phyloP scores from a whole-genome alignment of 352 stramenopile species.

The Vaucheria bursata region DNA sequence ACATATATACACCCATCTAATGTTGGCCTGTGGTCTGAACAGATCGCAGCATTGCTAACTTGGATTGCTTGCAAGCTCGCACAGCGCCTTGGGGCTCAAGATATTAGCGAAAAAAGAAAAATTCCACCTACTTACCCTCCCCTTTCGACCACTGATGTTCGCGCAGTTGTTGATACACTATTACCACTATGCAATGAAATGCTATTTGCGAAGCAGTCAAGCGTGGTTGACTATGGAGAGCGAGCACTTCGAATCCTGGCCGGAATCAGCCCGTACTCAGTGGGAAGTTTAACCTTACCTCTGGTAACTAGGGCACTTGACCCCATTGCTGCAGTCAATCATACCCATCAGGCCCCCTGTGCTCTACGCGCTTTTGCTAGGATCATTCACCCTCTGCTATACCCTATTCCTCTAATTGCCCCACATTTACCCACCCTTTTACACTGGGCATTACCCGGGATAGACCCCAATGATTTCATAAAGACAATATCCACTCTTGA shows the following conservation, averaged over 20 bases:
- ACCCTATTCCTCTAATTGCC: conserved; percentile 35
- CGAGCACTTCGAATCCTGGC: conserved; percentile 16
- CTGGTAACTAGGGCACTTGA: conserved; percentile 30
- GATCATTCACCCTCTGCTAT: neutral
- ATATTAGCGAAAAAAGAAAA: neutral
- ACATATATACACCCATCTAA: conserved; percentile 40
- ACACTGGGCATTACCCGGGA: conserved; percentile 26
- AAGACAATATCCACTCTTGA: conserved; percentile 39
- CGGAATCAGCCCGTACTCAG: conserved; percentile 16
- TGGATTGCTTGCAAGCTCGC: neutral
- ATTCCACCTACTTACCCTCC: neutral
- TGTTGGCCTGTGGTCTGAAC: neutral
- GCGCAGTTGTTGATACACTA: conserved; percentile 13
- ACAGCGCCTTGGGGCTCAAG: neutral
- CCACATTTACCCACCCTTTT: conserved; percentile 34
- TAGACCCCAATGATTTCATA: conserved; percentile 32
- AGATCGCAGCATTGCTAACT: neutral
- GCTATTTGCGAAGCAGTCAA: conserved; percentile 35
- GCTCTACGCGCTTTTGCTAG: neutral
- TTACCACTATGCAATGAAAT: conserved; percentile 38
- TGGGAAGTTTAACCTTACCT: conserved; percentile 4
- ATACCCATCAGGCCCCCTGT: conserved; percentile 21
- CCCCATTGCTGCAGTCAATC: conserved; percentile 39
- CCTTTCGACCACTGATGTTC: conserved; percentile 9
- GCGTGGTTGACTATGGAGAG: conserved; percentile 15